Percentiles rank a stretch among this genome's conserved stretches.
phyloP scores from a whole-genome alignment of 768 basidiomycete genomes.

The Leccinum obscurum region DNA sequence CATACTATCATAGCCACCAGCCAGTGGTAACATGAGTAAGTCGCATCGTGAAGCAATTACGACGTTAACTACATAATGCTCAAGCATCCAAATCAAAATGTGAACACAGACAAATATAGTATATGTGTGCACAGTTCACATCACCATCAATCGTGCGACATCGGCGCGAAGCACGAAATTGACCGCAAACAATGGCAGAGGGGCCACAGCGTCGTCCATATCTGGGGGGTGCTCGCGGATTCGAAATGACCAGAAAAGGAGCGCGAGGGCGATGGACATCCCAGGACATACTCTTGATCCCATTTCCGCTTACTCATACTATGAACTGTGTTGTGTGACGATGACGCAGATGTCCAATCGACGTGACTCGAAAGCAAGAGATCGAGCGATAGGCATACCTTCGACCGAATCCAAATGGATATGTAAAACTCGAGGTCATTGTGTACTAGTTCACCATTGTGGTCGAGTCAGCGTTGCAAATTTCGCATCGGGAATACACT shows the following conservation, averaged over 20 bases:
- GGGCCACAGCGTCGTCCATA: too few species aligned
- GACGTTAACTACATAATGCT: background rate
- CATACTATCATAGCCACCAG: too few species aligned
- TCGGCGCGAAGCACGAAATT: slow-evolving; percentile 3
- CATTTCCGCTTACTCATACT: too few species aligned
- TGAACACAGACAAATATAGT: background rate
- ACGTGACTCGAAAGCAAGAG: background rate
- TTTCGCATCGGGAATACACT: slow-evolving; percentile 50
- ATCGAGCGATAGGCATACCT: slow-evolving; percentile 16
- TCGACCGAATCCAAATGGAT: slow-evolving; percentile 56
- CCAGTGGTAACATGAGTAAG: too few species aligned
- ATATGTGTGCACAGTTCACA: background rate
- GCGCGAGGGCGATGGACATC: too few species aligned
- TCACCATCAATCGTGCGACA: slow-evolving; percentile 12
- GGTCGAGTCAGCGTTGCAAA: slow-evolving; percentile 56
- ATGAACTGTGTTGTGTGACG: too few species aligned
- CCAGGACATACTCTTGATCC: too few species aligned
- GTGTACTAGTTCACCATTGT: slow-evolving; percentile 40
- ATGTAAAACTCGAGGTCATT: slow-evolving; percentile 44
- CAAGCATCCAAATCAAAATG: background rate
- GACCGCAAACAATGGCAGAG: too few species aligned
- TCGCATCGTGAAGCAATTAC: too few species aligned
- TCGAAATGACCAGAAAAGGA: too few species aligned
- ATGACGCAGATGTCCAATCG: too few species aligned
- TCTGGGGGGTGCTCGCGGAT: too few species aligned